These are phyloP conservation scores for Verruconis gallopava DNA, from an alignment of 2,329 filamentous ascomycete genomes.

Conservation along the genomic window DNA sequence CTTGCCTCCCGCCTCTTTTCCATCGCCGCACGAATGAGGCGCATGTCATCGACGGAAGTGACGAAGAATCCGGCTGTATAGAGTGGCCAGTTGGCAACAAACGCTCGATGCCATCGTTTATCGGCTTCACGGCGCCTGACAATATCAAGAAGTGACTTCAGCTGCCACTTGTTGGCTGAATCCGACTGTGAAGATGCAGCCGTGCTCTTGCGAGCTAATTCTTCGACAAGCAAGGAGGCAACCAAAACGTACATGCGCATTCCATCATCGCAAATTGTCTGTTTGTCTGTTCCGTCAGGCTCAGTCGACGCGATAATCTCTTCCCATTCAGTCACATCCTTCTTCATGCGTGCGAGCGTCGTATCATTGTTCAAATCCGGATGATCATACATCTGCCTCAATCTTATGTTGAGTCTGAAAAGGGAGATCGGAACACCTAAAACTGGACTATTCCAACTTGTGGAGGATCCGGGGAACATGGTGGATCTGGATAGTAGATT, in stretches of 20 bases:
- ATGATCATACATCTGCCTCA: constrained; percentile 8
- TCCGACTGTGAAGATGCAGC: background rate
- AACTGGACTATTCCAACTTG: constrained; percentile 14
- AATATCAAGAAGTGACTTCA: background rate
- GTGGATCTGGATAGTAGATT: constrained; percentile 9
- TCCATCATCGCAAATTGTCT: background rate
- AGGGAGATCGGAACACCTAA: constrained; percentile 13
- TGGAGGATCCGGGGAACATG: constrained; percentile 12
- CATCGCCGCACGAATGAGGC: background rate
- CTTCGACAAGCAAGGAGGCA: background rate
- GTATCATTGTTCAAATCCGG: background rate
- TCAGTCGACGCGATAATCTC: background rate
- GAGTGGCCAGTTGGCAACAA: background rate
- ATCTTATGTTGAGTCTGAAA: constrained; percentile 12
- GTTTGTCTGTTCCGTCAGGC: background rate
- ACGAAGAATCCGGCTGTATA: background rate
- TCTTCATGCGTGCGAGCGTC: background rate
- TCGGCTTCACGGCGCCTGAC: background rate
- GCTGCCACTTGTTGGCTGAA: background rate
- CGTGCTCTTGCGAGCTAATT: background rate
- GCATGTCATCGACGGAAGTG: background rate
- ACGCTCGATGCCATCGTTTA: background rate
- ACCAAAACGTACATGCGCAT: background rate
- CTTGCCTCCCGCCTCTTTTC: background rate
- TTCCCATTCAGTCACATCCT: background rate